Conservation (phyloP, 2,329 filamentous ascomycete genomes). For the Fusarium oxysporum region DNA sequence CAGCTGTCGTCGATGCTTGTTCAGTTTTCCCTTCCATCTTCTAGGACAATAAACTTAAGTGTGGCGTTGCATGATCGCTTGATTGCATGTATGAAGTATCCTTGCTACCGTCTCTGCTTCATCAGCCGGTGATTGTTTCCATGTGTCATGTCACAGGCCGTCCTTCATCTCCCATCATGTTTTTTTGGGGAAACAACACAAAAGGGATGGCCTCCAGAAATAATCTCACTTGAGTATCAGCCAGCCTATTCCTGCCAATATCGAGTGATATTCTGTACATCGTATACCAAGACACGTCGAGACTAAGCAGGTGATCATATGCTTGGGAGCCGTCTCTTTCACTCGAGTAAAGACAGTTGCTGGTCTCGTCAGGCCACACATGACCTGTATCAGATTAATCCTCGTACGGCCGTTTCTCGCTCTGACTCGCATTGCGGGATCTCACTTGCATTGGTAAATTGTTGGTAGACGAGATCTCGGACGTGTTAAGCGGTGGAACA, state of each 20-base stretch:
- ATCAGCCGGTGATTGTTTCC: constrained; percentile 23
- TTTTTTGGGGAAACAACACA: constrained; percentile 8
- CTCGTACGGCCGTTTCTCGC: constrained; percentile 4
- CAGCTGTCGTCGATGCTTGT: background rate
- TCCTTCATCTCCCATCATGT: constrained; percentile 26
- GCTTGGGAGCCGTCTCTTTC: background rate
- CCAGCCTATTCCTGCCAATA: constrained; percentile 18
- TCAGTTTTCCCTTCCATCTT: background rate
- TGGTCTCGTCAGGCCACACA: background rate
- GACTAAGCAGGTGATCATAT: background rate
- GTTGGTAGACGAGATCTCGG: constrained; percentile 17
- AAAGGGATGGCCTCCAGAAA: constrained; percentile 12
- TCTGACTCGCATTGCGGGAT: constrained; percentile 25
- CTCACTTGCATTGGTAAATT: constrained; percentile 6
- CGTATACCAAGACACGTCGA: constrained; percentile 6
- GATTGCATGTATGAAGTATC: constrained; percentile 5
- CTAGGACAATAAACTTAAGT: background rate
- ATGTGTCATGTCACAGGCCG: constrained; percentile 18
- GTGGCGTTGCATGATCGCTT: constrained; percentile 23
- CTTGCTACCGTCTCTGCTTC: constrained; percentile 13
- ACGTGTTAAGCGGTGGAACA: constrained; percentile 8
- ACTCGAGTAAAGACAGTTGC: background rate
- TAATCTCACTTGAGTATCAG: constrained; percentile 11
- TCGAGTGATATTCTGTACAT: background rate
- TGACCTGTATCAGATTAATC: background rate